Evolutionary conservation across 495 filamentous ascomycete genomes (phyloP).

Genomic region (Letharia columbiana): DNA sequence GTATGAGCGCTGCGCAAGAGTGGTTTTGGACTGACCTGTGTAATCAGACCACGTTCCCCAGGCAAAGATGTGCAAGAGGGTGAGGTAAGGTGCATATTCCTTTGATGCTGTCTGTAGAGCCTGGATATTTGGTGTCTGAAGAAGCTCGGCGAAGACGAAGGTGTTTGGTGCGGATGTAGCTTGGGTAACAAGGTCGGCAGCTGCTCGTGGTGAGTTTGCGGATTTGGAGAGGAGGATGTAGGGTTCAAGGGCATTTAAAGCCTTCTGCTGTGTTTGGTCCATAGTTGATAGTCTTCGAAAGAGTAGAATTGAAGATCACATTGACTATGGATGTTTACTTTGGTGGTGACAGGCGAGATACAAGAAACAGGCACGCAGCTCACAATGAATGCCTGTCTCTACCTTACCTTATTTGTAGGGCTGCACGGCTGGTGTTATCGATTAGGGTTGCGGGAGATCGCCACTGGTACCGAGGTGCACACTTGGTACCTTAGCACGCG

Average conservation of each 20-base stretch:
- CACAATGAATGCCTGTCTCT: background rate
- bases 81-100: slow-evolving; percentile 51
- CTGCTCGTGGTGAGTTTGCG: slow-evolving; percentile 71
- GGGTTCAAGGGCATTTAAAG: slow-evolving; percentile 78
- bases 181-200: slow-evolving; percentile 76
- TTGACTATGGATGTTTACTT: background rate
- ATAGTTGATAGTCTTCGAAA: slow-evolving; percentile 37
- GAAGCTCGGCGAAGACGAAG: slow-evolving; percentile 90
- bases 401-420: too few species aligned
- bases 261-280: slow-evolving; percentile 68
- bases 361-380: background rate
- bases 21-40: slow-evolving; percentile 40
- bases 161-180: slow-evolving; percentile 82
- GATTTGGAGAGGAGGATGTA: slow-evolving; percentile 83
- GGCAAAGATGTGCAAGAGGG: slow-evolving; percentile 81
- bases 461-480: background rate
- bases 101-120: slow-evolving; percentile 47
- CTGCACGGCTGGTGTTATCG: background rate
- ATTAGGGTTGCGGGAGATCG: slow-evolving; percentile 3
- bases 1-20: background rate
- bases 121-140: slow-evolving; percentile 74
- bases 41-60: slow-evolving; percentile 85
- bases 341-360: background rate
- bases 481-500: too few species aligned
- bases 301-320: background rate